phyloP scores from a whole-genome alignment of 345 rosid genomes.

The Populus euphratica region DNA sequence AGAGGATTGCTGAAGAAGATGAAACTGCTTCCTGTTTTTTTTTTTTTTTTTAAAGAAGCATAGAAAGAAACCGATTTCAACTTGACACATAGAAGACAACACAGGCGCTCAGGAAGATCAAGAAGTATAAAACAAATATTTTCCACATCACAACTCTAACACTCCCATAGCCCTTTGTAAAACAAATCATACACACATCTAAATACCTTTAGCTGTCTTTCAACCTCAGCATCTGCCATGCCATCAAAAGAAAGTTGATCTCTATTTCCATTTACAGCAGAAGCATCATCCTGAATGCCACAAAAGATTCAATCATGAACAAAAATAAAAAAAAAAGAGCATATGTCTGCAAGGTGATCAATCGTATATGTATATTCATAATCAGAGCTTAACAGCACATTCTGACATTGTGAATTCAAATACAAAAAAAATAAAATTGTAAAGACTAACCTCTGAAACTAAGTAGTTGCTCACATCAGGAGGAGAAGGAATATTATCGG shows the following conservation, averaged over 20 bases:
- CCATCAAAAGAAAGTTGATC: slow-evolving; percentile 75
- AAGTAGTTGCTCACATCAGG: slow-evolving; percentile 96
- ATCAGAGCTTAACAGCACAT: not conserved
- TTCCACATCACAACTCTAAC: slow-evolving; percentile 1
- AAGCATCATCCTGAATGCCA: slow-evolving; percentile 66
- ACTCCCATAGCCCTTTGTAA: slow-evolving; percentile 5
- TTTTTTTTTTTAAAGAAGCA: not conserved
- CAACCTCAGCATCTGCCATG: slow-evolving; percentile 83
- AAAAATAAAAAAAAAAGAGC: slow-evolving; percentile 1
- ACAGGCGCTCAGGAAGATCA: not conserved
- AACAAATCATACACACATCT: not conserved
- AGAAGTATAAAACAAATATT: not conserved
- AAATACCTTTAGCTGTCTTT: slow-evolving; percentile 75
- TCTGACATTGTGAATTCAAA: not conserved
- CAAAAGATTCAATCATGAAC: slow-evolving; percentile 19
- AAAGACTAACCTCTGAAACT: slow-evolving; percentile 77
- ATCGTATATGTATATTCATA: not conserved
- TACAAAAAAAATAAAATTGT: not conserved
- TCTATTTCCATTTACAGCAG: slow-evolving; percentile 58
- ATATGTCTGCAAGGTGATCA: not conserved
- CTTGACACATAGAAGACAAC: not conserved
- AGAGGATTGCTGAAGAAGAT: slow-evolving; percentile 51
- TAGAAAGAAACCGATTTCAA: slow-evolving; percentile 3
- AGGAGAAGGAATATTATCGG: slow-evolving; percentile 61
- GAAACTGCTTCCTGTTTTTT: slow-evolving; percentile 69